Evolutionary conservation across 305 asterid species (phyloP), one percentile per base, ranked within the genome.

Genomic region (Striga hermonthica): DNA sequence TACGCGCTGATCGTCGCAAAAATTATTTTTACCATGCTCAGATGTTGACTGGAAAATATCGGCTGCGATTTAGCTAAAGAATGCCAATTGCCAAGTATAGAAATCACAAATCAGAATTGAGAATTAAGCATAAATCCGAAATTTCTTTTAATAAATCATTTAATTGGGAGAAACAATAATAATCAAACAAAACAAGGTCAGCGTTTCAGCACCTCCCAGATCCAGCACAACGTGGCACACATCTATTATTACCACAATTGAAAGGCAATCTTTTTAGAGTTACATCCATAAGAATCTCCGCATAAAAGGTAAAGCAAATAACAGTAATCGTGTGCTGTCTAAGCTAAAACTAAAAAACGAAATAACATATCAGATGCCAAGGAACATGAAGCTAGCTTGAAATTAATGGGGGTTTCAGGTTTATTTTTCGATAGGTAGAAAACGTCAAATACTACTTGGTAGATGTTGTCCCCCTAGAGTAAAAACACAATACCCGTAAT

Each of bases 21-120:
- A 63, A 43, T n/a, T 41, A 45, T 47, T 57, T 43, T 59, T 60
- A 74, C 79, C 74, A 68, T 68, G 40, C 57, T 73, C 62, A 6
- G 68, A 65, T 47, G 38, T 48, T 65, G 47, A 47, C 7, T 50
- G 8, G 57, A 68, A 48, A 48, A 62, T 53, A 59, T 1, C 38
- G n/a, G 35, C 38, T 22, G 62, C 22, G 22, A 40, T 40, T 63
- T 47, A 69, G 39, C 36, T 22, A 37, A 60, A 36, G 4, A 35
- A 13, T 9, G 43, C 13, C 48, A 67, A 44, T 65, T 39, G 28
- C 39, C 10, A 50, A 7, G 44, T 65, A 50, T 34, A 74, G 31
- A 34, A 71, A 58, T 38, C 52, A 12, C 22, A 35, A 22, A 57
- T 49, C 63, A 8, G 36, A 31, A 48, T 11, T 50, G 65, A 58